These are phyloP conservation scores for Candida schatavii DNA, from an alignment of 805 yeast species.

Conservation along the genomic window DNA sequence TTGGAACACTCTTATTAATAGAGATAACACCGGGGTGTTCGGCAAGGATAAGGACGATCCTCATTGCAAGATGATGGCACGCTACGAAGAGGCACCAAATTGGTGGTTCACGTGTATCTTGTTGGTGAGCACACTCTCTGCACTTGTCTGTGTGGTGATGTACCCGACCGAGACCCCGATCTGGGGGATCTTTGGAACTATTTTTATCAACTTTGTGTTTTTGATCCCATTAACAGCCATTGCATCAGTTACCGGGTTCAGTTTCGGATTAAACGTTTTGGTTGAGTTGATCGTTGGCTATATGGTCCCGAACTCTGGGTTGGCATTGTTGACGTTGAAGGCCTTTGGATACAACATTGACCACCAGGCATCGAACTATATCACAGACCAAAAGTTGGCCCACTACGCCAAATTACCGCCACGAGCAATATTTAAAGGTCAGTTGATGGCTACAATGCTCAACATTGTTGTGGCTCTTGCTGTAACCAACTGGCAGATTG, in stretches of 20 bases:
- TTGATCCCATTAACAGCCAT: conserved; percentile 62
- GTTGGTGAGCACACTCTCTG: conserved; percentile 41
- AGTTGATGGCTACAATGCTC: conserved; percentile 34
- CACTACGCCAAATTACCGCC: conserved; percentile 68
- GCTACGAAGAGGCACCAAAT: conserved; percentile 69
- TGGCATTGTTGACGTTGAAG: conserved; percentile 53
- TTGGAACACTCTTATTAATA: conserved; percentile 26
- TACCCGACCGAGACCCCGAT: conserved; percentile 58
- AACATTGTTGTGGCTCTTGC: conserved; percentile 31
- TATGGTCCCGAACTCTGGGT: conserved; percentile 56
- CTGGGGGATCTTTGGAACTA: conserved; percentile 60
- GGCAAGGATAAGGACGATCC: conserved; percentile 44
- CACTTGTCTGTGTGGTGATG: conserved; percentile 42
- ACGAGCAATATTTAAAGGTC: conserved; percentile 52
- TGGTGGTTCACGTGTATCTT: conserved; percentile 60
- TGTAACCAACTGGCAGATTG: conserved; percentile 41
- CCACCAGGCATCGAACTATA: conserved; percentile 60
- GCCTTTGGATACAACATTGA: conserved; percentile 54
- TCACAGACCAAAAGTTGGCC: conserved; percentile 39
- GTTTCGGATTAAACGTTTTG: conserved; percentile 58
- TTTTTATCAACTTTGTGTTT: conserved; percentile 52
- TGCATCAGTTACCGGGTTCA: conserved; percentile 58
- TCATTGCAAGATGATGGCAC: conserved; percentile 55
- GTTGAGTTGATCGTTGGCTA: conserved; percentile 66
- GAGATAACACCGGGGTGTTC: conserved; percentile 20